Evolutionary conservation across 2,329 filamentous ascomycete genomes (phyloP), one percentile per base, ranked within the genome.

Genomic region (Cladosporium sp.): DNA sequence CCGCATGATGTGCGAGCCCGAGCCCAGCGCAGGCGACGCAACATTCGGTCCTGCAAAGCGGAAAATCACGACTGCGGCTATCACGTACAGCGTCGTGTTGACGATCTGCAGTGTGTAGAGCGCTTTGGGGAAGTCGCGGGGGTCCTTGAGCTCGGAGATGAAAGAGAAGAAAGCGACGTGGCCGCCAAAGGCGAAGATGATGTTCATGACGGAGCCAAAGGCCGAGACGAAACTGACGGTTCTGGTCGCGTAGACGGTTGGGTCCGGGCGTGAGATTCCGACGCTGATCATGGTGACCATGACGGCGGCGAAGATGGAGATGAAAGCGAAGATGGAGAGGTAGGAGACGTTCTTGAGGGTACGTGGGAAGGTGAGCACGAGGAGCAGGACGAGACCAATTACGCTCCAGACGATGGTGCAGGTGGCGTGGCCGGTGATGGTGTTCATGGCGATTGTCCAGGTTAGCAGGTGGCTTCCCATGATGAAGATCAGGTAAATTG

Each of bases 401-500:
- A 88, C 79, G 1, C 83, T 85, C 79, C 87, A 91, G 0, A 88
- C 80, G 64, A 91, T 86, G 1, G 87, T 89, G 75, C 89, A 91
- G 0, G 84, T 82, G 0, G 82, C 85, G 67, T 89, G 83, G 5
- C 85, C 76, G 3, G 87, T 88, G 63, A 92, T 80, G 60, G 83
- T 87, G 71, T 88, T 88, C 76, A 91, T 84, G 64, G 89, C 89
- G 71, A 92, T 89, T n/a, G 84, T 85, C 68, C 90, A 90, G 0
- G 88, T 90, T 66, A 91, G 78, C 48, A 89, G 81, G 77, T 92
- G 90, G 23, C 87, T 89, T 46, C 85, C 88, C 76, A 89, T 88
- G 68, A 89, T 84, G 77, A 92, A 91, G 63, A 89, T 79, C 39
- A 91, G 79, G 76, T 91, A 88, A 30, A 91, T 77, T 10, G 85